Base-by-base conservation (phyloP, 305 asterid species). In the Rubia tinctorum region DNA sequence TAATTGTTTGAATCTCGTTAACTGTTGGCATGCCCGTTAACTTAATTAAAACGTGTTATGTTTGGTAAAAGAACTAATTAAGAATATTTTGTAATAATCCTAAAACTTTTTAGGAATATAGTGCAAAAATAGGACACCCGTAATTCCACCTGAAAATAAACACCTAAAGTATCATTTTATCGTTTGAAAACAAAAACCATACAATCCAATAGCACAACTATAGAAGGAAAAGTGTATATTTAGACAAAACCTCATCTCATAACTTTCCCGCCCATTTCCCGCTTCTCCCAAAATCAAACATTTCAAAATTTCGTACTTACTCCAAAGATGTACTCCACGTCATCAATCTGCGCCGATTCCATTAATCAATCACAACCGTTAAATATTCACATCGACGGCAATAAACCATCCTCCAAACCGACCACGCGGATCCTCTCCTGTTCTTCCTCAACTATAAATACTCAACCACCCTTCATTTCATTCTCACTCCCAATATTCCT, bases 271-370 rank as follows among this genome's bases (percentile, higher is more conserved):
- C 67, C 67, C n/a, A 13, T 30, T 53, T 62, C 40, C 67, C 67
- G 40, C 43, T 30, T 34, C 6, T 14, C 67, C 67, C 44, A 62
- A 62, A 62, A 30, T 34, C 44, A 42, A 30, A 62, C 44, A 12
- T 42, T 71, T 76, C 71, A 73, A 73, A 68, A 18, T 72, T 66
- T 66, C 58, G 79, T 44, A 61, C 30, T 20, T 44, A 61, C 30
- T 20, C 60, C 10, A 77, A 55, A 23, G 25, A 47, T n/a, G 10
- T 5, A 49, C 22, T 2, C 87, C 84, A 74, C 78, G 83, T 71
- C 84, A 76, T 4, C 77, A 70, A 83, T 86, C 86, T 80, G n/a
- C 43, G 73, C 20, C 14, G 12, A 13, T 23, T n/a, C 20, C 25
- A 17, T 0, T 7, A 67, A 17, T 0, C 8, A 53, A 80, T 83